Percentiles rank a stretch among this genome's conserved stretches.
These are phyloP conservation scores for Cladosporium colombiae DNA, from an alignment of 2,329 filamentous ascomycete species.

Conservation along the genomic window DNA sequence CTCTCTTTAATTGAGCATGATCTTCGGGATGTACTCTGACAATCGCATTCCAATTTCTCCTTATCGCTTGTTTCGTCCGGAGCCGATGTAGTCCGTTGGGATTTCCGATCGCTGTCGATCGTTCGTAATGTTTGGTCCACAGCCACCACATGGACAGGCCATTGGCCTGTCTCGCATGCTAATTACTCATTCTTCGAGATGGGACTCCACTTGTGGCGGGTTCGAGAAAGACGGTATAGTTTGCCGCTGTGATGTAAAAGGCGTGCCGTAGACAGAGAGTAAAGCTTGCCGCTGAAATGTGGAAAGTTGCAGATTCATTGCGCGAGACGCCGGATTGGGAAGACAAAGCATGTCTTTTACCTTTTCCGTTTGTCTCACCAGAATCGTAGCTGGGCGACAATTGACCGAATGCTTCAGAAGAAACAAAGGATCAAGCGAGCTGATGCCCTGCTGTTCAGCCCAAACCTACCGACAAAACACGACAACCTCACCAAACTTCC, in stretches of 20 bases:
- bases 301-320: background rate
- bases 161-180: background rate
- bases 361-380: background rate
- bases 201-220: background rate
- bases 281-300: background rate
- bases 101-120: too few species aligned
- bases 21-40: background rate
- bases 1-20: background rate
- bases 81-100: background rate
- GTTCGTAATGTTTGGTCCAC: background rate
- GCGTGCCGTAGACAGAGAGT: background rate
- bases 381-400: background rate
- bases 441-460: too few species aligned
- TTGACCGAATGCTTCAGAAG: background rate
- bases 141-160: background rate
- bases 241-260: background rate
- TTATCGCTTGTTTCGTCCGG: background rate
- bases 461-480: slow-evolving; percentile 28
- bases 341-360: background rate
- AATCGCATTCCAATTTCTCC: background rate
- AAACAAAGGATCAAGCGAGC: background rate
- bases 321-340: background rate
- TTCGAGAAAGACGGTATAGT: background rate
- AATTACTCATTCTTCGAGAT: background rate
- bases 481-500: slow-evolving; percentile 34